Conservation (phyloP, 306 rosid genomes). For the Castanospermum australe region DNA sequence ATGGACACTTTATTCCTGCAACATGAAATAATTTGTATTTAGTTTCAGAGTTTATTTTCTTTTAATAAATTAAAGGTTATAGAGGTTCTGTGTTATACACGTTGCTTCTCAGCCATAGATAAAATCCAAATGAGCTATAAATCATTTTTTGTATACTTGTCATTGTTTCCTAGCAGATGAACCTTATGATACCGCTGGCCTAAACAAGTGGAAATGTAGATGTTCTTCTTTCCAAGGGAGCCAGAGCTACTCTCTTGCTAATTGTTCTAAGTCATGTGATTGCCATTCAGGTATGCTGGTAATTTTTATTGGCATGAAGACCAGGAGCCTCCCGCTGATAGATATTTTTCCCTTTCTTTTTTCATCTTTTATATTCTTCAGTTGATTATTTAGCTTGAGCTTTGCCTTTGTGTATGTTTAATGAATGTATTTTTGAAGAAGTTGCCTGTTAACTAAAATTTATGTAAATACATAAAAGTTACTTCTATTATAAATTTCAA, state of each 20-base stretch:
- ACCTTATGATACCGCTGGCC: constrained; percentile 39
- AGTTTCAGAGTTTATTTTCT: not conserved
- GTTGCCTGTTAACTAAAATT: not conserved
- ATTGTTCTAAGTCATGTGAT: constrained; percentile 85
- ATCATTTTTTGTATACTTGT: constrained; percentile 24
- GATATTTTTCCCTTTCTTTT: not conserved
- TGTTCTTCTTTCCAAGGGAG: constrained; percentile 55
- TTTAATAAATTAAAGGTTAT: constrained; percentile 6
- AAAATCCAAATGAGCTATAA: not conserved
- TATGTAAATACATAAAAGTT: not conserved
- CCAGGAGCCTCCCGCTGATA: constrained; percentile 5
- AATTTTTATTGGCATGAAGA: constrained; percentile 25
- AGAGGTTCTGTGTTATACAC: not conserved
- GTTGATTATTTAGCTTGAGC: not conserved
- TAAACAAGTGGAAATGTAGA: constrained; percentile 73
- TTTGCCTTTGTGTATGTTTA: not conserved
- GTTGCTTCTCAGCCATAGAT: constrained; percentile 5
- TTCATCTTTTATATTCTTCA: not conserved
- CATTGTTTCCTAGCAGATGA: constrained; percentile 47
- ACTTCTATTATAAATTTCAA: not conserved
- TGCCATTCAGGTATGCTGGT: constrained; percentile 72
- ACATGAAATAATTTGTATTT: not conserved
- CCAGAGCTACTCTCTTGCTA: constrained; percentile 48
- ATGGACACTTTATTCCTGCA: not conserved
- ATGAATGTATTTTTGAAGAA: not conserved